These are phyloP conservation scores for Tolypocladium capitatum DNA, from an alignment of 2,329 filamentous ascomycete species.

Conservation along the genomic window DNA sequence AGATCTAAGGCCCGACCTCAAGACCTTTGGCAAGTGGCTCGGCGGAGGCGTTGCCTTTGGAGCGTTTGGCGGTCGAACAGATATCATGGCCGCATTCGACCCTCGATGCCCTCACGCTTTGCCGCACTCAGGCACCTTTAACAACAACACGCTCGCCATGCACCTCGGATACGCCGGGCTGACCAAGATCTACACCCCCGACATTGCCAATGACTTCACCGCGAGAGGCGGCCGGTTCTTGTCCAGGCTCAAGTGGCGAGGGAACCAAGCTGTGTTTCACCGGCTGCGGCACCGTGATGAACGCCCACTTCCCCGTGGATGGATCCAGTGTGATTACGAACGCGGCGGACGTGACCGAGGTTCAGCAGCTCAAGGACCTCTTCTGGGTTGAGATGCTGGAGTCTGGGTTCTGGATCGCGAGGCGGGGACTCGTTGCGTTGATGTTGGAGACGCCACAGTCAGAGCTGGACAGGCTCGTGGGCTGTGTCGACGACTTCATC, in stretches of 20 bases:
- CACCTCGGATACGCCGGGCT: constrained; percentile 33
- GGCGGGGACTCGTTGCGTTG: constrained; percentile 27
- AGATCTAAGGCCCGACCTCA: constrained; percentile 43
- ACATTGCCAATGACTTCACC: constrained; percentile 18
- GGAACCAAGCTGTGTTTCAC: constrained; percentile 25
- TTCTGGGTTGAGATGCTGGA: constrained; percentile 35
- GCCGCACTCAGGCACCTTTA: constrained; percentile 51
- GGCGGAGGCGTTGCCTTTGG: constrained; percentile 55
- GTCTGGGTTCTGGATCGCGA: constrained; percentile 27
- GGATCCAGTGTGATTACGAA: constrained; percentile 4
- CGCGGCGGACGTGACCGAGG: constrained; percentile 17
- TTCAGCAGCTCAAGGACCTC: constrained; percentile 21
- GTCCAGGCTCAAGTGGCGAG: constrained; percentile 13
- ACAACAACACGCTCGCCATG: constrained; percentile 53
- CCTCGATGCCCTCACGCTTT: constrained; percentile 27
- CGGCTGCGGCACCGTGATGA: constrained; percentile 22
- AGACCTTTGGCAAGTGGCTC: constrained; percentile 52
- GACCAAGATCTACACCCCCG: constrained; percentile 20
- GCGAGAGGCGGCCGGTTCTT: constrained; percentile 16
- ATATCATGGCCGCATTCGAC: constrained; percentile 47
- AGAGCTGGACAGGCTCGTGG: constrained; percentile 28
- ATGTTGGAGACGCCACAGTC: constrained; percentile 23
- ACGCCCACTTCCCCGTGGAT: constrained; percentile 21
- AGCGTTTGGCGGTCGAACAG: constrained; percentile 46
- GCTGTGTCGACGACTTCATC: constrained; percentile 21